phyloP scores from a whole-genome alignment of 1,284 basidiomycete species.

The Takashimella tepidaria region DNA sequence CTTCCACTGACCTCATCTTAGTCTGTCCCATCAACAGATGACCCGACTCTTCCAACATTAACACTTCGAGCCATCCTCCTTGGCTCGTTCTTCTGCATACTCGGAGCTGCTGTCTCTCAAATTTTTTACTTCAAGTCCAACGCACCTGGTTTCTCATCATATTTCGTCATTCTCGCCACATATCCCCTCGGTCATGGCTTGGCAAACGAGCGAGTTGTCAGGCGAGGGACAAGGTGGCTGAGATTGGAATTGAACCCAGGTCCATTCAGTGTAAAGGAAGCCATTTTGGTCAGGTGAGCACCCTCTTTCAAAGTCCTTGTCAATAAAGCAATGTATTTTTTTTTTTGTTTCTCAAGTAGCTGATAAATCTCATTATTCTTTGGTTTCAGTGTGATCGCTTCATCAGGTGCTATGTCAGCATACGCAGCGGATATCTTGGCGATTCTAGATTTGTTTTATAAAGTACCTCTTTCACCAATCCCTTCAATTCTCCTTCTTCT shows the following conservation, averaged over 20 bases:
- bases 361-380: conserved; percentile 15
- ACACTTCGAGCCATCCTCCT: conserved; percentile 53
- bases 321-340: neutral
- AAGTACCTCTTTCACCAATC: conserved; percentile 41
- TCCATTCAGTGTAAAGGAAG: conserved; percentile 50
- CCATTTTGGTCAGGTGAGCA: conserved; percentile 43
- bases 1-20: conserved; percentile 8
- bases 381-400: conserved; percentile 50
- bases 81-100: conserved; percentile 52
- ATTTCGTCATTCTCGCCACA: conserved; percentile 54
- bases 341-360: neutral
- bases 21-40: conserved; percentile 54
- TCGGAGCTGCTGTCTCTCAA: conserved; percentile 52
- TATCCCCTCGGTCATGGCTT: conserved; percentile 49
- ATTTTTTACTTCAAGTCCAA: conserved; percentile 53
- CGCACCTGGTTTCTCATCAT: conserved; percentile 52
- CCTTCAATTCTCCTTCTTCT: conserved; percentile 54
- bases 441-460: conserved; percentile 50
- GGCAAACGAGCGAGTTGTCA: conserved; percentile 36
- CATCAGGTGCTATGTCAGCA: conserved; percentile 48
- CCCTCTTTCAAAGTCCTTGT: too few relatives aligned
- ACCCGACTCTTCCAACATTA: conserved; percentile 52
- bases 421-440: conserved; percentile 50
- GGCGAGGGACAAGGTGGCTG: conserved; percentile 24
- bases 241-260: conserved; percentile 51